phyloP scores from a whole-genome alignment of 805 yeast genomes.

The Nakazawaea wyomingensis region DNA sequence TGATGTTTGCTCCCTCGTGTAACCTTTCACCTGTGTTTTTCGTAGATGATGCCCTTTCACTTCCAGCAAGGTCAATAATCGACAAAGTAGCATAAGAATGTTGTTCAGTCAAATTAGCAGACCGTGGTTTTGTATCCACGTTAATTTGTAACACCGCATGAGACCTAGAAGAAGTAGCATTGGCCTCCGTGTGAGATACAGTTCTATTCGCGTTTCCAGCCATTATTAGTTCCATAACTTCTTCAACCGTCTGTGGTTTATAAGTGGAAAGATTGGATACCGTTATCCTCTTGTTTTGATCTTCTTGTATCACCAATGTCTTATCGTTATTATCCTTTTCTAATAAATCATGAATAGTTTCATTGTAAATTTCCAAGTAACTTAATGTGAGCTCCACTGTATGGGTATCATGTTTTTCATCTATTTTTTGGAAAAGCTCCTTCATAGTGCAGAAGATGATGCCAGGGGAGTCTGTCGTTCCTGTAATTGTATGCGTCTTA shows the following conservation, averaged over 20 bases:
- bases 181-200: constrained; percentile 85
- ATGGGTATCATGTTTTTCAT: constrained; percentile 47
- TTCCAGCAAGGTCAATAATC: constrained; percentile 90
- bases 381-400: constrained; percentile 58
- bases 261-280: constrained; percentile 70
- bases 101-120: constrained; percentile 59
- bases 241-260: constrained; percentile 55
- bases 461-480: constrained; percentile 70
- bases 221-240: constrained; percentile 73
- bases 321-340: constrained; percentile 30
- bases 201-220: constrained; percentile 74
- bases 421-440: constrained; percentile 64
- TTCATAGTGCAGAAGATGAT: constrained; percentile 73
- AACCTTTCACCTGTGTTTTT: constrained; percentile 76
- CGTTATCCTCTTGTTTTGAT: constrained; percentile 54
- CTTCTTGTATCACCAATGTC: constrained; percentile 64
- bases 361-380: constrained; percentile 88
- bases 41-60: constrained; percentile 91
- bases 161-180: constrained; percentile 84
- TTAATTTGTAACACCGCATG: constrained; percentile 89
- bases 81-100: constrained; percentile 77
- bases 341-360: constrained; percentile 75
- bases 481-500: constrained; percentile 88
- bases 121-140: constrained; percentile 50
- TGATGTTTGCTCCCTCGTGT: constrained; percentile 91